phyloP scores from a whole-genome alignment of 208 protist genomes.

The Herpetomonas muscarum region DNA sequence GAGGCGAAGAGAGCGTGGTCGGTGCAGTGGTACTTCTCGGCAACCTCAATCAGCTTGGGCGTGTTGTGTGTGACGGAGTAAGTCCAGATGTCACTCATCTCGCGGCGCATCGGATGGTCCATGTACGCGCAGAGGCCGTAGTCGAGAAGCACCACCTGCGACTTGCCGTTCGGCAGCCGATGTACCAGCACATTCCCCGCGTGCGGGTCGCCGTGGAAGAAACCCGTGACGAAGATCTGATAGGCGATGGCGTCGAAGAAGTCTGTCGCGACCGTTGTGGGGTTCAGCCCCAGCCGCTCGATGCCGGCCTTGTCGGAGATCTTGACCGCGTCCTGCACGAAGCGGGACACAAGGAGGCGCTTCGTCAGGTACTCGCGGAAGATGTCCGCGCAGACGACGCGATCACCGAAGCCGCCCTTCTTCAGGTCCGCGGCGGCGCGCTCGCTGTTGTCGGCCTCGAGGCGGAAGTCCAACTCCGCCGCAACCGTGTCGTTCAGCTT shows the following conservation, averaged over 20 bases:
- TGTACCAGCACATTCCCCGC: constrained; percentile 94
- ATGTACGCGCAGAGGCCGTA: constrained; percentile 94
- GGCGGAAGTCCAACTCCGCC: constrained; percentile 92
- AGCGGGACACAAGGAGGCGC: constrained; percentile 71
- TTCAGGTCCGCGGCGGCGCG: constrained; percentile 64
- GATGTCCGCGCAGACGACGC: constrained; percentile 65
- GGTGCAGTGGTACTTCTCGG: constrained; percentile 49
- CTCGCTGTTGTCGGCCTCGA: constrained; percentile 92
- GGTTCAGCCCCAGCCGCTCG: constrained; percentile 44
- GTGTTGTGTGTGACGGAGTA: constrained; percentile 66
- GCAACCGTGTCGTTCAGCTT: constrained; percentile 86
- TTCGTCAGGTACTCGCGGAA: constrained; percentile 55
- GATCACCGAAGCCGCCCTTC: constrained; percentile 59
- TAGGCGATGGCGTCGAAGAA: constrained; percentile 90
- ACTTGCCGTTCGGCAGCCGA: constrained; percentile 33
- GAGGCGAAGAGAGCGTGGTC: constrained; percentile 83
- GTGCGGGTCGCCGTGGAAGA: constrained; percentile 94
- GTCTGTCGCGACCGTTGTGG: constrained; percentile 43
- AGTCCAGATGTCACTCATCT: constrained; percentile 77
- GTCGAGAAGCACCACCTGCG: constrained; percentile 92
- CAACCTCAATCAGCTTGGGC: constrained; percentile 34
- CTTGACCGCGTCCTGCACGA: constrained; percentile 65
- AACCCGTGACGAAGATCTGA: constrained; percentile 93
- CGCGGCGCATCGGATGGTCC: constrained; percentile 33
- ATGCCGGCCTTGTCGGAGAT: constrained; percentile 74